A percentile compares a stretch with the other conserved stretches of the same genome.
Evolutionary conservation across 164 flowering plant genomes (phyloP).

Genomic region (Chimonanthus salicifolius): DNA sequence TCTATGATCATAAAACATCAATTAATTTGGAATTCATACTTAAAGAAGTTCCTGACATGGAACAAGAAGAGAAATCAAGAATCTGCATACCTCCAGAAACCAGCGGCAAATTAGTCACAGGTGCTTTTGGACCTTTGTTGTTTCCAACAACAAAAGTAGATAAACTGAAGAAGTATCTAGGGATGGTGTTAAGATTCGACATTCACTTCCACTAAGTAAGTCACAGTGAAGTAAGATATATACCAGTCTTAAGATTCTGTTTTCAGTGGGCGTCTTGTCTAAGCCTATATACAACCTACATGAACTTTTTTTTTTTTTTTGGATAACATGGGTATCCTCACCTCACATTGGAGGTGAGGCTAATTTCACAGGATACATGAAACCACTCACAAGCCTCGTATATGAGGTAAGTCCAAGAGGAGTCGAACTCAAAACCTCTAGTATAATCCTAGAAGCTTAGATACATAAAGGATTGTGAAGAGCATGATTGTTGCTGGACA

Average conservation of each 20-base stretch:
- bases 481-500: no score
- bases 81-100: not conserved
- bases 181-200: constrained; percentile 23
- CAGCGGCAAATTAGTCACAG: not conserved
- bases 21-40: not conserved
- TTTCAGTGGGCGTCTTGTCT: not conserved
- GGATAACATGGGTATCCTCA: not conserved
- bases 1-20: no score
- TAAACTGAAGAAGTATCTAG: constrained; percentile 44
- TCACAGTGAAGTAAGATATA: not conserved
- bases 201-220: constrained; percentile 8
- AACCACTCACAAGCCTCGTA: no score
- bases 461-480: no score
- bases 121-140: constrained; percentile 12
- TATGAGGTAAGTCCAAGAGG: no score
- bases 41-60: not conserved
- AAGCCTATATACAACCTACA: not conserved
- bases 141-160: constrained; percentile 25
- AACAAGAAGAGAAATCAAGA: no score
- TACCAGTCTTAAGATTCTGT: not conserved
- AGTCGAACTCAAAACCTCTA: no score
- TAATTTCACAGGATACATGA: no score
- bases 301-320: not conserved
- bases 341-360: no score
- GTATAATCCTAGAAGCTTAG: no score